A percentile compares a stretch with the other conserved stretches of the same genome.
Evolutionary conservation across 305 asterid species (phyloP).

Genomic region (Fraxinus latifolia): DNA sequence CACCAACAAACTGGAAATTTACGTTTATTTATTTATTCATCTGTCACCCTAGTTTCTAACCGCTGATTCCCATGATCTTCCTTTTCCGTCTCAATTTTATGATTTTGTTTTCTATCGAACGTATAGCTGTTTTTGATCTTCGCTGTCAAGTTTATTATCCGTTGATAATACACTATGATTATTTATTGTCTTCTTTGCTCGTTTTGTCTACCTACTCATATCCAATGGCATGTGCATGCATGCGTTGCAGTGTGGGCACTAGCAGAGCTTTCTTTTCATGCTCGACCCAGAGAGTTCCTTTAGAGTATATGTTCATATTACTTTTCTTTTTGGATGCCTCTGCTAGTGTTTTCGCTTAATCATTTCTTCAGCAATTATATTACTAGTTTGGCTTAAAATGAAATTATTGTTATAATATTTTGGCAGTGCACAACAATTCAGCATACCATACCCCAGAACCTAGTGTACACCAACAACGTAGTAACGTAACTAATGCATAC

Average conservation of each 20-base stretch:
- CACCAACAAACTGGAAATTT: neutral
- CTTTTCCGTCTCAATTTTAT: neutral
- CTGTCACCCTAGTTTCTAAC: neutral
- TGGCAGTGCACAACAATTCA: conserved; percentile 44
- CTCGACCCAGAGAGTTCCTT: neutral
- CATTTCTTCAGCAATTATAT: conserved; percentile 11
- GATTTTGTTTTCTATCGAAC: neutral
- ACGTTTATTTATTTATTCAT: neutral
- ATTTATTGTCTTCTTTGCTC: neutral
- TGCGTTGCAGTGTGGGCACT: neutral
- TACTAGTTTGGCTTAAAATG: conserved; percentile 1
- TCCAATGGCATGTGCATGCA: neutral
- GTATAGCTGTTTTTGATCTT: neutral
- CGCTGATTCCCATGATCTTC: neutral
- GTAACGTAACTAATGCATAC: neutral
- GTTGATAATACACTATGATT: neutral
- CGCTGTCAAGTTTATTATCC: neutral
- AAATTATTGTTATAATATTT: conserved; percentile 10
- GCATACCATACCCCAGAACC: conserved; percentile 45
- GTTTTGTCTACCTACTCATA: neutral
- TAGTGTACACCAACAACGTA: conserved; percentile 25
- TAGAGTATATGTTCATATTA: neutral
- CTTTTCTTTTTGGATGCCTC: neutral
- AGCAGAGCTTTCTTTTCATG: neutral
- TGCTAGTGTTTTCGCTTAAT: neutral